A percentile compares a stretch with the other conserved stretches of the same genome.
phyloP scores from a whole-genome alignment of 1,284 basidiomycete genomes.

The Ceratobasidium papillatum region DNA sequence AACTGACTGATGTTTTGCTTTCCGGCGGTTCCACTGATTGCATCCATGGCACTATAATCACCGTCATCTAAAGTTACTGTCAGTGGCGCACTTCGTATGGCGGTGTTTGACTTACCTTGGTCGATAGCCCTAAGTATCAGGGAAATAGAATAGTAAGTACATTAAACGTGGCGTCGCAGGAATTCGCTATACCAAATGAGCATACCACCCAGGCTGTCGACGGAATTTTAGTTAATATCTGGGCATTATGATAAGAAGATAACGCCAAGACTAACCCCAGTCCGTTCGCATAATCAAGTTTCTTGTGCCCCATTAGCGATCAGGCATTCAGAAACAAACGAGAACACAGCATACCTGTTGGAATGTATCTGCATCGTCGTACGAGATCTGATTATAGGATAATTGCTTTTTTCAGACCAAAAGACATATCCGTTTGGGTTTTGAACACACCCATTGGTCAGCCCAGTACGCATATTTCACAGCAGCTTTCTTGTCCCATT shows the following conservation, averaged over 20 bases:
- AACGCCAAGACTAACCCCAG: conserved; percentile 7
- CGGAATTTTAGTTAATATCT: neutral
- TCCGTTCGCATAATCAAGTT: conserved; percentile 15
- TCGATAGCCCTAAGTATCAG: conserved; percentile 8
- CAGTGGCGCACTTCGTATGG: neutral
- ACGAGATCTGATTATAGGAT: neutral
- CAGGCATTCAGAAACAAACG: neutral
- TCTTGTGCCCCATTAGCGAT: neutral
- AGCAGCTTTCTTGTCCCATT: conserved; percentile 8
- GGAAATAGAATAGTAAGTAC: no score
- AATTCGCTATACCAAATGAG: conserved; percentile 25
- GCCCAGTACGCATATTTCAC: conserved; percentile 16
- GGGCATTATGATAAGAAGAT: no score
- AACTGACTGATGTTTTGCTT: neutral
- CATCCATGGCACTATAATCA: conserved; percentile 6
- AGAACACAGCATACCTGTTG: neutral
- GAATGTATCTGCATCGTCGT: conserved; percentile 8
- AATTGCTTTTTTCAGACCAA: neutral
- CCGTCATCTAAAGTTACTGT: neutral
- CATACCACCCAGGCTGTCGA: neutral
- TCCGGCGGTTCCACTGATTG: neutral
- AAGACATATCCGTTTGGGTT: neutral
- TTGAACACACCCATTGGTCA: conserved; percentile 11
- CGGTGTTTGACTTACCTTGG: neutral
- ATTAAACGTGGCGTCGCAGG: no score